Evolutionary conservation across 1,284 basidiomycete genomes (phyloP).

Genomic region (Ustilago loliicola): DNA sequence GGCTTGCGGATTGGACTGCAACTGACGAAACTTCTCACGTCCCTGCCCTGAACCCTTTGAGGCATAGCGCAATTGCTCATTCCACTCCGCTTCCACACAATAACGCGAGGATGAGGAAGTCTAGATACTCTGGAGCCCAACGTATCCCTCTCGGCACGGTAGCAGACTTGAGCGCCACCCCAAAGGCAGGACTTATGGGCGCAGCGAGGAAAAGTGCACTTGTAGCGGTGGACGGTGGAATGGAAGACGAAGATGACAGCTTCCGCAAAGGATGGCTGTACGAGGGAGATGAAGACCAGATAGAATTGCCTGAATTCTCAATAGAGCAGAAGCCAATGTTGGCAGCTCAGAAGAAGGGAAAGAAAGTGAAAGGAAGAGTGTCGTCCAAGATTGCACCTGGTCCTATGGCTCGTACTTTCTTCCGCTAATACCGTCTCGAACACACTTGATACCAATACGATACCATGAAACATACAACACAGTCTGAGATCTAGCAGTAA

Average conservation of each 20-base stretch:
- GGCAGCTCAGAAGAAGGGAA: conserved; percentile 16
- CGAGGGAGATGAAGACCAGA: conserved; percentile 20
- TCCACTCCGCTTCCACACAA: conserved; percentile 30
- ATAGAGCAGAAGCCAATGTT: conserved; percentile 26
- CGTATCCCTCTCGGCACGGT: conserved; percentile 13
- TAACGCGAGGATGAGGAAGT: conserved; percentile 10
- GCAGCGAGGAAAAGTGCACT: conserved; percentile 1
- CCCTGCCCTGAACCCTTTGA: conserved; percentile 18
- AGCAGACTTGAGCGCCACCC: not conserved
- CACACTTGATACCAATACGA: conserved; percentile 15
- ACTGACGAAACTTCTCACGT: conserved; percentile 44
- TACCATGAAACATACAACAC: not conserved
- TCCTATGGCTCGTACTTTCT: conserved; percentile 43
- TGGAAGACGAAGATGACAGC: conserved; percentile 42
- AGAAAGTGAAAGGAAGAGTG: conserved; percentile 15
- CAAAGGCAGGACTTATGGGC: conserved; percentile 9
- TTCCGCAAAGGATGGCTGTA: conserved; percentile 40
- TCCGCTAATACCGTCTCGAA: conserved; percentile 24
- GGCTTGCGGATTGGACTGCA: conserved; percentile 44
- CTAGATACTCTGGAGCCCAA: conserved; percentile 45
- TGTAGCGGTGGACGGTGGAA: not conserved
- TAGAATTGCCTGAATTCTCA: conserved; percentile 37
- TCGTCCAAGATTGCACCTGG: conserved; percentile 42
- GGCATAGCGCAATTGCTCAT: conserved; percentile 9
- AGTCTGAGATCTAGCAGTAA: not conserved